Evolutionary conservation across 169 alveolate species (phyloP).

Genomic region (Eimeria falciformis): DNA sequence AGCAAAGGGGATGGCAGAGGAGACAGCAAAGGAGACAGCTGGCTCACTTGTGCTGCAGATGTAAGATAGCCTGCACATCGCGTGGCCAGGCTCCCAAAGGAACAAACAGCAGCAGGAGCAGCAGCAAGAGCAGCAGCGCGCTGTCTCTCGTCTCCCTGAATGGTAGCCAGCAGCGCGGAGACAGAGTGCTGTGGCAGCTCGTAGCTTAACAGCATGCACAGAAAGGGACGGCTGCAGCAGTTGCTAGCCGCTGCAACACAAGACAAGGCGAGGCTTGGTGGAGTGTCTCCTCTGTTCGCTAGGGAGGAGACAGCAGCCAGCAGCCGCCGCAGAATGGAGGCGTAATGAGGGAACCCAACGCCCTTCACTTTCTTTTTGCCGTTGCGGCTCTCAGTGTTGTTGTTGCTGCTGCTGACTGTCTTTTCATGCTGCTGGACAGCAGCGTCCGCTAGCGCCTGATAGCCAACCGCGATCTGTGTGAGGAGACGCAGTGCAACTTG

Average conservation of each 20-base stretch:
- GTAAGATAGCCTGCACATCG: neutral
- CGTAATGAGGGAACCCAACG: conserved; percentile 6
- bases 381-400: neutral
- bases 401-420: neutral
- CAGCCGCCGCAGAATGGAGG: neutral
- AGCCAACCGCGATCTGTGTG: neutral
- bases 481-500: neutral
- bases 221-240: conserved; percentile 27
- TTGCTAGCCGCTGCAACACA: conserved; percentile 14
- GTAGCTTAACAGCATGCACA: conserved; percentile 5
- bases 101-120: conserved; percentile 14
- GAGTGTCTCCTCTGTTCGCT: conserved; percentile 9
- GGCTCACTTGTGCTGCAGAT: conserved; percentile 8
- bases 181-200: conserved; percentile 8
- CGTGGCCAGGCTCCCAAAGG: neutral
- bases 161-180: conserved; percentile 1
- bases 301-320: neutral
- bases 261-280: neutral
- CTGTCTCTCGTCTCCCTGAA: neutral
- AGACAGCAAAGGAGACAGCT: neutral
- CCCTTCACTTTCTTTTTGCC: neutral
- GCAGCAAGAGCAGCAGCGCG: conserved; percentile 14
- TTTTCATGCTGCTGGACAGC: neutral
- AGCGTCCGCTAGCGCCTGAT: conserved; percentile 15
- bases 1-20: neutral